Percentiles rank a stretch among this genome's conserved stretches.
Conservation (phyloP, 2,329 filamentous ascomycete genomes). For the Phaeosphaeriaceae sp. region DNA sequence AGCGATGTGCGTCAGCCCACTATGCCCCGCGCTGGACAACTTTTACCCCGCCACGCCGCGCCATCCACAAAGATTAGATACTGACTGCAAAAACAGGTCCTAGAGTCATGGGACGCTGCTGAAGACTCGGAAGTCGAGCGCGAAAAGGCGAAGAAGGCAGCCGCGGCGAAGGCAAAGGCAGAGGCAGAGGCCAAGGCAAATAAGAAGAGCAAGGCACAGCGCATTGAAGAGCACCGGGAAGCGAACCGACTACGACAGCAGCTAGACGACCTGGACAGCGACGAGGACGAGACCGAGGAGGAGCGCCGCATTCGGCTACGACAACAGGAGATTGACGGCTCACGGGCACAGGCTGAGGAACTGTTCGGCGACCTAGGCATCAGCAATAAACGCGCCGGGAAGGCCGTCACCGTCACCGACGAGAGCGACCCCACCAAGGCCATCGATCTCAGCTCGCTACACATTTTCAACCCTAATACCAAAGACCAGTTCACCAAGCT, state of each 20-base stretch:
- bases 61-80: conserved; percentile 15
- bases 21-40: conserved; percentile 21
- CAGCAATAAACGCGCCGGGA: conserved; percentile 72
- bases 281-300: conserved; percentile 76
- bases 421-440: conserved; percentile 75
- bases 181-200: conserved; percentile 85
- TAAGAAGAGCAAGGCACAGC: conserved; percentile 88
- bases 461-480: conserved; percentile 86
- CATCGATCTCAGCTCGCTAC: conserved; percentile 79
- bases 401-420: conserved; percentile 72
- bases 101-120: conserved; percentile 95
- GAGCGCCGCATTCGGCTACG: conserved; percentile 75
- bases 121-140: conserved; percentile 97
- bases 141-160: conserved; percentile 89
- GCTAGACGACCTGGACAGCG: conserved; percentile 63
- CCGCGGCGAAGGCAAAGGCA: conserved; percentile 85
- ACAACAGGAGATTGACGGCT: conserved; percentile 82
- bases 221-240: conserved; percentile 77
- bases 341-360: conserved; percentile 88
- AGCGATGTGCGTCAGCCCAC: conserved; percentile 69
- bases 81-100: conserved; percentile 64
- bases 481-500: conserved; percentile 86
- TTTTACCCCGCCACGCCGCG: conserved; percentile 26
- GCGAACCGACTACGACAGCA: conserved; percentile 64
- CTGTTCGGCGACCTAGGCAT: conserved; percentile 81